These are phyloP conservation scores for Dichotomopilus funicola DNA, from an alignment of 2,329 filamentous ascomycete species.

Conservation along the genomic window DNA sequence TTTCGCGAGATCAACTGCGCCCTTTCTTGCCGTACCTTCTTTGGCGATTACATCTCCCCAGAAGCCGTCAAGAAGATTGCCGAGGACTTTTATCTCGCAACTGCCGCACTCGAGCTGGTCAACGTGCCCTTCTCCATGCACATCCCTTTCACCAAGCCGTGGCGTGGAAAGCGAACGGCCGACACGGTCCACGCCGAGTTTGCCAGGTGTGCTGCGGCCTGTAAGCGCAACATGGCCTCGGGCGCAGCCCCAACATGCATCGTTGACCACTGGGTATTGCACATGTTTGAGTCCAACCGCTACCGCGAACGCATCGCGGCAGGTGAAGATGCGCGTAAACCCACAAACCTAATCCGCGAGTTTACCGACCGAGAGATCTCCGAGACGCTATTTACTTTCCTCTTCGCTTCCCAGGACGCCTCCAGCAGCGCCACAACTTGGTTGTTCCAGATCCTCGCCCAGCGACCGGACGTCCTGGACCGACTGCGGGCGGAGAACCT, in stretches of 20 bases:
- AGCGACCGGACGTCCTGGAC: constrained; percentile 83
- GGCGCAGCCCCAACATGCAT: constrained; percentile 85
- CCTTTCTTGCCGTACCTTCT: constrained; percentile 89
- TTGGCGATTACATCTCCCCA: constrained; percentile 89
- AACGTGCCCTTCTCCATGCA: constrained; percentile 83
- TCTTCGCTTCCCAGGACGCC: constrained; percentile 96
- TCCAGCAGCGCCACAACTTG: constrained; percentile 90
- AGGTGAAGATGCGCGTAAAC: constrained; percentile 74
- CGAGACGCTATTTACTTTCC: constrained; percentile 90
- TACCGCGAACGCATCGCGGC: constrained; percentile 68
- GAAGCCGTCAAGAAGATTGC: constrained; percentile 88
- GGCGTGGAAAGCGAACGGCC: constrained; percentile 93
- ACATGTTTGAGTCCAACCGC: constrained; percentile 76
- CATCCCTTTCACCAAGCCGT: constrained; percentile 87
- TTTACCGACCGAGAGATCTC: constrained; percentile 89
- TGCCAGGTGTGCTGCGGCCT: constrained; percentile 83
- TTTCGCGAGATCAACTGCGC: constrained; percentile 95
- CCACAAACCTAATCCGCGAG: constrained; percentile 70
- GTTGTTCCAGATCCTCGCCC: constrained; percentile 90
- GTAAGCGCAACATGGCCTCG: constrained; percentile 83
- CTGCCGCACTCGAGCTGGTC: constrained; percentile 89
- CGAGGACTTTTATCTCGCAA: constrained; percentile 95
- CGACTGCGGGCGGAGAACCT: constrained; percentile 90
- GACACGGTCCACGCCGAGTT: constrained; percentile 90
- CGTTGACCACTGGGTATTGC: constrained; percentile 88